phyloP scores from a whole-genome alignment of 163 green algal species.

The Chloromonas sp. region DNA sequence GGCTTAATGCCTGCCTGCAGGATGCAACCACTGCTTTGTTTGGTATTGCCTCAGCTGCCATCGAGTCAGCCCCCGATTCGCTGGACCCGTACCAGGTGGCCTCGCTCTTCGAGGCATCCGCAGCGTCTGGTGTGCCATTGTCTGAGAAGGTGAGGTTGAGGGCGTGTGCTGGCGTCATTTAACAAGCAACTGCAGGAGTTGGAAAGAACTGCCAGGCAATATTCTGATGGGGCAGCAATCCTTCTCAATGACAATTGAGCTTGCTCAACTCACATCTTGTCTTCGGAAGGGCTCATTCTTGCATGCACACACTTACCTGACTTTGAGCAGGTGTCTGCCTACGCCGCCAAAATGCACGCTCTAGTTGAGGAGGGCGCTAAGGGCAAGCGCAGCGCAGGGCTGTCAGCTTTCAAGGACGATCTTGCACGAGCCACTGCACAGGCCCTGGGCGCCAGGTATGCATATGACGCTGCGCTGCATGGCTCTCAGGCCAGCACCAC shows the following conservation, averaged over 20 bases:
- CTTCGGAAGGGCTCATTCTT: no score
- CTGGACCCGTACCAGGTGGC: slow-evolving; percentile 16
- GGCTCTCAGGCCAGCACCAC: no score
- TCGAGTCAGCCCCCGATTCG: slow-evolving; percentile 28
- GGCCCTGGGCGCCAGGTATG: slow-evolving; percentile 40
- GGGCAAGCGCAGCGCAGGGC: slow-evolving; percentile 8
- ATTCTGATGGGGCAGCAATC: no score
- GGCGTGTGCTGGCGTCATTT: background rate
- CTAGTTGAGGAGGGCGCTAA: slow-evolving; percentile 30
- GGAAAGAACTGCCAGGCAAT: no score
- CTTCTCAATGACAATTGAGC: no score
- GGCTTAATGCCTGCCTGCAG: slow-evolving; percentile 1
- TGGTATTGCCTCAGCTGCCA: slow-evolving; percentile 11
- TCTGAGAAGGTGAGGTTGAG: slow-evolving; percentile 26
- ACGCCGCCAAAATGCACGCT: slow-evolving; percentile 33
- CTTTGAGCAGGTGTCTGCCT: slow-evolving; percentile 21
- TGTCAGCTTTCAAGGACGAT: slow-evolving; percentile 29
- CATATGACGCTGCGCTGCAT: background rate
- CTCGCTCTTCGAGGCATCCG: slow-evolving; percentile 34
- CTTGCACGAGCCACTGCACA: slow-evolving; percentile 38
- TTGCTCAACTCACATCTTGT: no score
- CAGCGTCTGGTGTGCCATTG: slow-evolving; percentile 26
- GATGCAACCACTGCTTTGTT: slow-evolving; percentile 27
- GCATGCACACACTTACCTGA: background rate
- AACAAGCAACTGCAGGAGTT: no score